These are phyloP conservation scores for Paragyromitra xinjiangensis DNA, from an alignment of 495 filamentous ascomycete species.

Conservation along the genomic window DNA sequence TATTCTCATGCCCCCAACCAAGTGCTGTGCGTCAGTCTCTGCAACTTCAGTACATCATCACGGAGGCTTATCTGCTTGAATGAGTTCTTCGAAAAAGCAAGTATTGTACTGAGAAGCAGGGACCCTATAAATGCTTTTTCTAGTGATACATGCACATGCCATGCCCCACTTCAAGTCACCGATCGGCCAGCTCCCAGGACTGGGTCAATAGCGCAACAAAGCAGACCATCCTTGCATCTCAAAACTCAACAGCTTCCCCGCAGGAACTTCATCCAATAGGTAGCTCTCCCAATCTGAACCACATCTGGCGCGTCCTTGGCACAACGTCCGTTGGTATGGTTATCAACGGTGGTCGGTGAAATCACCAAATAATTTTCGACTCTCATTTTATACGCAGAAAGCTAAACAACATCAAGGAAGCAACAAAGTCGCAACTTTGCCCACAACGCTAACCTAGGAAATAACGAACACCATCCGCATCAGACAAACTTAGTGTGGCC, in stretches of 20 bases:
- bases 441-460: constrained; percentile 29
- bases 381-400: constrained; percentile 25
- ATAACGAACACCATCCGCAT: constrained; percentile 23
- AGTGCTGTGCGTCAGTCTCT: neutral
- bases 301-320: neutral
- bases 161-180: constrained; percentile 6
- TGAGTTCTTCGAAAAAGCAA: constrained; percentile 27
- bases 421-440: constrained; percentile 1
- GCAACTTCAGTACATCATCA: neutral
- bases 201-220: constrained; percentile 19
- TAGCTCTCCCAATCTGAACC: constrained; percentile 3
- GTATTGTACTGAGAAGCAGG: constrained; percentile 12
- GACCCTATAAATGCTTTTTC: constrained; percentile 29
- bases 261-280: constrained; percentile 31
- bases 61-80: neutral
- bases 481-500: neutral
- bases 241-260: constrained; percentile 25
- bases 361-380: constrained; percentile 18
- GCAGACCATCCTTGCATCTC: constrained; percentile 7
- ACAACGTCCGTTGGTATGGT: neutral
- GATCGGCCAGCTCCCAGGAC: neutral
- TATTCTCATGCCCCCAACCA: neutral
- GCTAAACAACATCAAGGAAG: constrained; percentile 8
- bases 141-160: constrained; percentile 7
- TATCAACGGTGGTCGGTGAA: neutral